Conservation (phyloP, 169 alveolate genomes). For the Cryptosporidium canis region DNA sequence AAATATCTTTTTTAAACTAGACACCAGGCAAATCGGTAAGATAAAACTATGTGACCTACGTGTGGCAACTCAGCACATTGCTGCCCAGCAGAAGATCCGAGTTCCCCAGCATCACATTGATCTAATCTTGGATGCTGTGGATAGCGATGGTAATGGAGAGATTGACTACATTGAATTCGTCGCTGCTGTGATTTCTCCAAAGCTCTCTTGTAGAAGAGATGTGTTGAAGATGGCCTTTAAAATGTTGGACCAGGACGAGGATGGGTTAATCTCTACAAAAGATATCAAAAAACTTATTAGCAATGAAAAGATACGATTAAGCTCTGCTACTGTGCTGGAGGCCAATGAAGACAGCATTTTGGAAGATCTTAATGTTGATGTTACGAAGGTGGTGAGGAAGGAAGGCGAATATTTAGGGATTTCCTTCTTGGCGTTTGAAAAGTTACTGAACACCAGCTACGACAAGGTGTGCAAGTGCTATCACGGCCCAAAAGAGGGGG, state of each 20-base stretch:
- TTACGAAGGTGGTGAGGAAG: not conserved
- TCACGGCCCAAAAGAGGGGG: slow-evolving; percentile 16
- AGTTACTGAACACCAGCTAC: slow-evolving; percentile 16
- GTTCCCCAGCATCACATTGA: slow-evolving; percentile 48
- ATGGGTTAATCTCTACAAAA: slow-evolving; percentile 17
- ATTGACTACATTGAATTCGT: slow-evolving; percentile 55
- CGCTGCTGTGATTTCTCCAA: slow-evolving; percentile 65
- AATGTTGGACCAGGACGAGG: slow-evolving; percentile 60
- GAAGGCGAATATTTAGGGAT: not conserved
- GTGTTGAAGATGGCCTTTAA: slow-evolving; percentile 35
- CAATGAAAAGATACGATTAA: slow-evolving; percentile 33
- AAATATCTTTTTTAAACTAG: slow-evolving; percentile 46
- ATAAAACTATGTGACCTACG: slow-evolving; percentile 39
- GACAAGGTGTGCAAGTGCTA: slow-evolving; percentile 58
- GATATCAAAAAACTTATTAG: slow-evolving; percentile 30
- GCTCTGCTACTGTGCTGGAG: slow-evolving; percentile 10
- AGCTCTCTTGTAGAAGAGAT: slow-evolving; percentile 27
- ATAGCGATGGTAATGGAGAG: slow-evolving; percentile 66
- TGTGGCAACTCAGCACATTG: slow-evolving; percentile 9
- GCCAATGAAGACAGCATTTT: slow-evolving; percentile 22
- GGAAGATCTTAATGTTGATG: slow-evolving; percentile 52
- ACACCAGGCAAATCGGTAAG: slow-evolving; percentile 37
- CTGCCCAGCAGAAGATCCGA: slow-evolving; percentile 6
- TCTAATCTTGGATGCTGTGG: slow-evolving; percentile 52
- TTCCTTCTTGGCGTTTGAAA: slow-evolving; percentile 39